phyloP scores from a whole-genome alignment of 2,329 filamentous ascomycete species.

The Akanthomyces muscarius region DNA sequence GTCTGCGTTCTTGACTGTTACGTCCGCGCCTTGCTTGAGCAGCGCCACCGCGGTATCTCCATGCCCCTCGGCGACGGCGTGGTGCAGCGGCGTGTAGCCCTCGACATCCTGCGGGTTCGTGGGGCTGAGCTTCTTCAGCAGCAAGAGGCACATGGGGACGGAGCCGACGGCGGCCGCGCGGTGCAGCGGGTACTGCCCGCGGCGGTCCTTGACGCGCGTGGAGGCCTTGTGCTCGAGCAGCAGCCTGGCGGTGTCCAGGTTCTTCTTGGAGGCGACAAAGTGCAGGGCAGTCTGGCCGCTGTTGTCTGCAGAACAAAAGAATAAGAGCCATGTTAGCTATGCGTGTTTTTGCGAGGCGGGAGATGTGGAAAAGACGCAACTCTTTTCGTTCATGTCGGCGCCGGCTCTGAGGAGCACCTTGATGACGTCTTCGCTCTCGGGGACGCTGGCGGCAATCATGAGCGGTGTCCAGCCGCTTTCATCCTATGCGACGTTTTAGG shows the following conservation, averaged over 20 bases:
- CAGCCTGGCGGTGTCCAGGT: constrained; percentile 73
- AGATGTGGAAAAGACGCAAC: constrained; percentile 34
- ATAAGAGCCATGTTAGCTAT: not conserved
- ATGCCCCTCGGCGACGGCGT: constrained; percentile 73
- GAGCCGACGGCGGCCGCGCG: constrained; percentile 87
- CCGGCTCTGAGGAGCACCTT: constrained; percentile 63
- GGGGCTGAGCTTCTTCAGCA: constrained; percentile 74
- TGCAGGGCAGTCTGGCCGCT: constrained; percentile 82
- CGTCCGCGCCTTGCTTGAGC: constrained; percentile 79
- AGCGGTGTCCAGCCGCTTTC: constrained; percentile 77
- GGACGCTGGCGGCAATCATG: constrained; percentile 76
- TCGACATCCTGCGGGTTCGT: constrained; percentile 78
- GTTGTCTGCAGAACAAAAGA: constrained; percentile 45
- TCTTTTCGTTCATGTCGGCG: constrained; percentile 71
- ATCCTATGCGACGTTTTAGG: constrained; percentile 45
- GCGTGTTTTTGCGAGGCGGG: not conserved
- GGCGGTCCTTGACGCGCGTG: constrained; percentile 74
- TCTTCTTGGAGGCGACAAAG: constrained; percentile 86
- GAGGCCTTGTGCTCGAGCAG: constrained; percentile 75
- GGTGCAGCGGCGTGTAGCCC: constrained; percentile 86
- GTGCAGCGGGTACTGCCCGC: constrained; percentile 87
- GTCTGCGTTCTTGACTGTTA: constrained; percentile 68
- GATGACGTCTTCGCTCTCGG: constrained; percentile 66
- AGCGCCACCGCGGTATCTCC: constrained; percentile 80
- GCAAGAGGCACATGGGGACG: constrained; percentile 76